Evolutionary conservation across 768 basidiomycete genomes (phyloP).

Genomic region (Grammothele lineata): DNA sequence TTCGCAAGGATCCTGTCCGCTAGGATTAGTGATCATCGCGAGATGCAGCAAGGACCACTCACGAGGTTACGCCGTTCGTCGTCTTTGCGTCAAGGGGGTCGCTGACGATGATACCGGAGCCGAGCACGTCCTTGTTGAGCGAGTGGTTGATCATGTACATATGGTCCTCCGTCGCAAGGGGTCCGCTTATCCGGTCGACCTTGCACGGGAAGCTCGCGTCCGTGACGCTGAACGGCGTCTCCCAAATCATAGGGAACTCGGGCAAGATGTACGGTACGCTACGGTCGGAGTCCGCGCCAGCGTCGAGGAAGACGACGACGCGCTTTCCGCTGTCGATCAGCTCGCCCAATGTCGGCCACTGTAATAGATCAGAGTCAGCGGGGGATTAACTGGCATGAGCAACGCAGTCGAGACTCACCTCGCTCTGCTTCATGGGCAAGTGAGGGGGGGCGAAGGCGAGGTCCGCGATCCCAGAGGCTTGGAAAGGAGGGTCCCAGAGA

Average conservation of each 20-base stretch:
- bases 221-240: slow-evolving; percentile 50
- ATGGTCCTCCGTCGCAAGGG: slow-evolving; percentile 45
- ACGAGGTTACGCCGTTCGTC: slow-evolving; percentile 30
- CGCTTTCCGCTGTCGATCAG: slow-evolving; percentile 56
- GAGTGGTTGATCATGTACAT: slow-evolving; percentile 60
- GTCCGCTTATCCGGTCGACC: slow-evolving; percentile 47
- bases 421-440: slow-evolving; percentile 22
- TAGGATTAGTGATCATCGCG: slow-evolving; percentile 9
- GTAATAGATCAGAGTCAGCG: slow-evolving; percentile 17
- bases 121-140: slow-evolving; percentile 39
- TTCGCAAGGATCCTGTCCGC: slow-evolving; percentile 37
- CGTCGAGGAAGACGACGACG: slow-evolving; percentile 61
- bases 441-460: slow-evolving; percentile 48
- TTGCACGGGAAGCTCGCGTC: slow-evolving; percentile 49
- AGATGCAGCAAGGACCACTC: slow-evolving; percentile 11
- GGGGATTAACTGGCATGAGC: background rate
- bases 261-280: slow-evolving; percentile 49
- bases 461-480: slow-evolving; percentile 38
- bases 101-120: slow-evolving; percentile 24
- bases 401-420: slow-evolving; percentile 3
- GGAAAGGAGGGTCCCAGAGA: slow-evolving; percentile 52
- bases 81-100: slow-evolving; percentile 24
- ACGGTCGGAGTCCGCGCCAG: slow-evolving; percentile 30
- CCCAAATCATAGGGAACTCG: slow-evolving; percentile 60
- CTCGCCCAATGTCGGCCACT: slow-evolving; percentile 65